A percentile compares a stretch with the other conserved stretches of the same genome.
phyloP scores from a whole-genome alignment of 805 yeast species.

The Wickerhamiella cacticola region DNA sequence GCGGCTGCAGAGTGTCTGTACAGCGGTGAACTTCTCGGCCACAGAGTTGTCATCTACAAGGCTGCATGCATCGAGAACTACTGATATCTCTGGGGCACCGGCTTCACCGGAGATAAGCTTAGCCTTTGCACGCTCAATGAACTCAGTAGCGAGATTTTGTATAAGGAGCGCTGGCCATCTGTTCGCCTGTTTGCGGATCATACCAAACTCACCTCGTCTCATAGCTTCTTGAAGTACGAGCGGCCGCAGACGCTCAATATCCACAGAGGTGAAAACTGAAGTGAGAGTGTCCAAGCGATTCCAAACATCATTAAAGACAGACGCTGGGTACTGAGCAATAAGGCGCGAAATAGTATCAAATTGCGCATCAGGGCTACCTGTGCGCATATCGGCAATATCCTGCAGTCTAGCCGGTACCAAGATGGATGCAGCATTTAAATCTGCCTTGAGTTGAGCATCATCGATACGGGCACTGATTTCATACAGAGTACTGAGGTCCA shows the following conservation, averaged over 20 bases:
- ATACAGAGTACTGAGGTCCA: background rate
- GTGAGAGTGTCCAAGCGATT: background rate
- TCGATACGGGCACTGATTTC: slow-evolving; percentile 5
- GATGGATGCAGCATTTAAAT: slow-evolving; percentile 1
- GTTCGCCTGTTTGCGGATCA: slow-evolving; percentile 16
- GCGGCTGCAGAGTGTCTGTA: slow-evolving; percentile 3
- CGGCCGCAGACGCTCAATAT: slow-evolving; percentile 4
- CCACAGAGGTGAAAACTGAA: background rate
- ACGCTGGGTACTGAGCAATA: background rate
- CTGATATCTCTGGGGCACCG: background rate
- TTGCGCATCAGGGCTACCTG: background rate
- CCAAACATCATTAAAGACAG: background rate
- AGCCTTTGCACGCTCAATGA: slow-evolving; percentile 1
- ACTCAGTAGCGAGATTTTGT: background rate
- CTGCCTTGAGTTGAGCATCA: background rate
- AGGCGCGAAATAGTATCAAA: background rate
- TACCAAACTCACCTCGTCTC: slow-evolving; percentile 21
- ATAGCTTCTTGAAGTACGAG: slow-evolving; percentile 20
- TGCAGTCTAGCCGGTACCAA: background rate
- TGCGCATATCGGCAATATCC: background rate
- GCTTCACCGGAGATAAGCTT: background rate
- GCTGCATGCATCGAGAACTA: background rate
- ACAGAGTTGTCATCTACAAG: background rate
- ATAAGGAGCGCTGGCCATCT: slow-evolving; percentile 1
- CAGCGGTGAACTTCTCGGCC: background rate